phyloP scores from a whole-genome alignment of 2,329 filamentous ascomycete genomes.

The Sphaceloma murrayae region DNA sequence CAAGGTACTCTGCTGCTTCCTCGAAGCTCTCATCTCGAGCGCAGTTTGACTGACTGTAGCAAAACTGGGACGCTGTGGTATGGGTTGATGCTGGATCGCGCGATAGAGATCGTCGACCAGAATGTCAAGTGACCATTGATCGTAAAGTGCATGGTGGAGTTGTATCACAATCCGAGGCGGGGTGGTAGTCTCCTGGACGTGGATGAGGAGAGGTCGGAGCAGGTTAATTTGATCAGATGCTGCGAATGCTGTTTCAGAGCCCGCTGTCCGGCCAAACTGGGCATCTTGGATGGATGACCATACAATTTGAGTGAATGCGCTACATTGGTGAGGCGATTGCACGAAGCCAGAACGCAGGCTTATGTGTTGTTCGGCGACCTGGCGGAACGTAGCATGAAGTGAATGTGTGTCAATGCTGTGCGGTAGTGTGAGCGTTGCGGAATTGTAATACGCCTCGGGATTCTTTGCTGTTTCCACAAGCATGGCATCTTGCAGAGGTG shows the following conservation, averaged over 20 bases:
- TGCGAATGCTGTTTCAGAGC: slow-evolving; percentile 20
- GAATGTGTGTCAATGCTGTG: slow-evolving; percentile 18
- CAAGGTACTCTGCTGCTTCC: slow-evolving; percentile 17
- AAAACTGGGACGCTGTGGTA: slow-evolving; percentile 48
- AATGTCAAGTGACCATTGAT: slow-evolving; percentile 80
- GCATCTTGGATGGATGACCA: slow-evolving; percentile 43
- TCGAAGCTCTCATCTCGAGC: not conserved
- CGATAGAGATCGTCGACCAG: slow-evolving; percentile 57
- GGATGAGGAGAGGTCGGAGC: slow-evolving; percentile 54
- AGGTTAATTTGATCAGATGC: slow-evolving; percentile 29
- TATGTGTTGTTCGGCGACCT: slow-evolving; percentile 48
- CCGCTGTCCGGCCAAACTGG: slow-evolving; percentile 25
- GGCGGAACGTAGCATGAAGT: slow-evolving; percentile 39
- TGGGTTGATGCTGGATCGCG: slow-evolving; percentile 35
- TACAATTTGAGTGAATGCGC: slow-evolving; percentile 52
- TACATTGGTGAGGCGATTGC: slow-evolving; percentile 35
- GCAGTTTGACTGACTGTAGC: slow-evolving; percentile 40
- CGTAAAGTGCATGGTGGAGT: slow-evolving; percentile 77
- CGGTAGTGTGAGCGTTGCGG: slow-evolving; percentile 55
- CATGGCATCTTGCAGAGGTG: slow-evolving; percentile 69
- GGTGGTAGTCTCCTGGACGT: slow-evolving; percentile 40
- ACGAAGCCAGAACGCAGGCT: slow-evolving; percentile 67
- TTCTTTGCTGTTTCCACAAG: slow-evolving; percentile 59
- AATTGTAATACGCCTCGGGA: slow-evolving; percentile 63
- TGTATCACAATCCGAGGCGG: slow-evolving; percentile 40